Base-by-base conservation (phyloP, 768 basidiomycete genomes). In the Chalciporus sphaerocephalus region DNA sequence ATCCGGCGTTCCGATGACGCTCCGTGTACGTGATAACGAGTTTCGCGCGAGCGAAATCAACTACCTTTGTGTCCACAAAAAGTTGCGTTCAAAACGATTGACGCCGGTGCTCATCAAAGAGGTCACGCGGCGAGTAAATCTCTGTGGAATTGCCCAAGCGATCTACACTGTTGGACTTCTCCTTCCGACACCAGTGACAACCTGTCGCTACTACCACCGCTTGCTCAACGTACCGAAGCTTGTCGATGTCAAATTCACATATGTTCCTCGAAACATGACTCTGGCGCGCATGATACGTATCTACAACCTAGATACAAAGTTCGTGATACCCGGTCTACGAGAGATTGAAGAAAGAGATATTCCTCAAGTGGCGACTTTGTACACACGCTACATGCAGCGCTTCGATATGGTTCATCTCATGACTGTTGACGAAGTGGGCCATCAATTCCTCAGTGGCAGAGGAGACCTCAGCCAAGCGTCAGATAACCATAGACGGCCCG, bases 91-190 rank as follows among this genome's bases (percentile, higher is more conserved):
- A 0, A 97, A 97, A 64, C 87, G 96, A 32, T 73, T 98, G 18
- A 85, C 96, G 0, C 96, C 96, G 1, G 90, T 98, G 11, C 76
- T 99, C 40, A 98, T 99, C 70, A 96, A 96, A 64, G 96, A 99
- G 61, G 87, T 98, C 20, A 98, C 96, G 0, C 78, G 96, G 17
- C 90, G 91, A 60, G 88, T 89, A 42, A 81, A 98, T 64, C 75
- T 98, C 28, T 78, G 81, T 51, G 90, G 90, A 24, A 75, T 96
- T 42, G 97, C 96, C 73, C 96, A 99, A 66, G 96, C 96, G 7
- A 87, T 99, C 40, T 98, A 98, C 65, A 99, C 96, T 0, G 94
- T 82, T 15, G 96, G 96, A 2, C 81, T 92, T 20, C 83, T 96
- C 34, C 72, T 99, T 10, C 96, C 96, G 8, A 98, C 96, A 0